Percentiles rank a stretch among this genome's conserved stretches.
phyloP scores from a whole-genome alignment of 352 stramenopile species.

The Globisporangium recalcitrans region DNA sequence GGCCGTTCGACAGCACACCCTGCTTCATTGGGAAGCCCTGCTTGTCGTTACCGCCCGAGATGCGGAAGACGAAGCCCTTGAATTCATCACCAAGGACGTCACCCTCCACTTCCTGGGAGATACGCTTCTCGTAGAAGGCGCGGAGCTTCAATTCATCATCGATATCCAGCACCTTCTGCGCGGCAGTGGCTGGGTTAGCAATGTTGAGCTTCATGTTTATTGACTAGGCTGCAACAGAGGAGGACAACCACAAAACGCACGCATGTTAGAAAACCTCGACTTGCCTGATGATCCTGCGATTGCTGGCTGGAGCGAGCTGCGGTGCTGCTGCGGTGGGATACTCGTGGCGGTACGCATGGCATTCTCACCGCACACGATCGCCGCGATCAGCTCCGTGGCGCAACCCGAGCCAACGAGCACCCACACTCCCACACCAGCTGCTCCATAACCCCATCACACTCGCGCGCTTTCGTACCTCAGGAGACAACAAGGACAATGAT shows the following conservation, averaged over 20 bases:
- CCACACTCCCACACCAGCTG: neutral
- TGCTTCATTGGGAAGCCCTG: conserved; percentile 99
- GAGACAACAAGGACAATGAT: conserved; percentile 79
- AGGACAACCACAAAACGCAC: neutral
- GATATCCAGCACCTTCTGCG: conserved; percentile 99
- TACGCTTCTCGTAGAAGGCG: conserved; percentile 99
- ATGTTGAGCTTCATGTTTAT: conserved; percentile 99
- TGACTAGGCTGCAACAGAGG: conserved; percentile 27
- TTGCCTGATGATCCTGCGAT: neutral
- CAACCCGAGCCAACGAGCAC: neutral
- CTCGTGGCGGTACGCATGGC: neutral
- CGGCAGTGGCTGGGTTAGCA: conserved; percentile 95
- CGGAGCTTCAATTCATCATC: conserved; percentile 99
- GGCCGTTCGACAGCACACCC: conserved; percentile 98
- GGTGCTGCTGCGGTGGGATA: neutral
- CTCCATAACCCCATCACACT: neutral
- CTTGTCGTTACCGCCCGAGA: conserved; percentile 99
- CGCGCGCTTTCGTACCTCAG: conserved; percentile 40
- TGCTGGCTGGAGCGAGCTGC: neutral
- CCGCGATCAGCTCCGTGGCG: neutral
- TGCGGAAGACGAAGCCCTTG: conserved; percentile 98
- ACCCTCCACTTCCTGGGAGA: conserved; percentile 99
- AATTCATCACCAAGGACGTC: conserved; percentile 99
- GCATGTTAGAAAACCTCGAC: neutral
- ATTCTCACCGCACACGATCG: neutral